Evolutionary conservation across 805 yeast species (phyloP).

Genomic region (Sungouiella thailandica): DNA sequence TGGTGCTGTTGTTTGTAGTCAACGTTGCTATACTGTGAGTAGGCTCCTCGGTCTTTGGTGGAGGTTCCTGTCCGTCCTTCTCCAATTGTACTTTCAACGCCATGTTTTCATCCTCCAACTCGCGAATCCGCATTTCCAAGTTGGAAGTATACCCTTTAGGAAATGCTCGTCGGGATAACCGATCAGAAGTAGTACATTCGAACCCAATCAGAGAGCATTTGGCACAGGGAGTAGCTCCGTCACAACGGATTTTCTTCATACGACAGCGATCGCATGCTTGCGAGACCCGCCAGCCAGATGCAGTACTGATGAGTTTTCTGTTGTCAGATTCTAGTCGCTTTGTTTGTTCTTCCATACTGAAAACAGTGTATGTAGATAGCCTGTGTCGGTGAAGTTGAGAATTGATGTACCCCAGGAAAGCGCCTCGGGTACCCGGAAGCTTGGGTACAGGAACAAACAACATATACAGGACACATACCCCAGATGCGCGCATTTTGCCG

Average conservation of each 20-base stretch:
- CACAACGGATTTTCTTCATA: constrained; percentile 71
- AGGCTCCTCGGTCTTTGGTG: constrained; percentile 28
- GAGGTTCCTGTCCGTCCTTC: constrained; percentile 16
- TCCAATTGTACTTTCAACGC: constrained; percentile 5
- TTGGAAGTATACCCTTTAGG: constrained; percentile 81
- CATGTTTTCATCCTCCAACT: constrained; percentile 48
- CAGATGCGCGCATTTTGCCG: no score
- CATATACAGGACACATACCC: no score
- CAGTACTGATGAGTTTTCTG: constrained; percentile 33
- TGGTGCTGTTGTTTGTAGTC: constrained; percentile 3
- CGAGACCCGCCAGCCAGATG: constrained; percentile 47
- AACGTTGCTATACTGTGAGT: constrained; percentile 1
- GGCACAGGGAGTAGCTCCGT: constrained; percentile 66
- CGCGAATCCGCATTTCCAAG: constrained; percentile 57
- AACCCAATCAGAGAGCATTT: constrained; percentile 63
- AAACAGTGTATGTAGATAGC: no score
- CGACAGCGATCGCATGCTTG: constrained; percentile 84
- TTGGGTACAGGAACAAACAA: no score
- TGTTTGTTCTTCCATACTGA: no score
- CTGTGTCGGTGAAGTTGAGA: no score
- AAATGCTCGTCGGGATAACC: constrained; percentile 68
- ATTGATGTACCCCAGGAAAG: no score
- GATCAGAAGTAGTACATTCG: constrained; percentile 68
- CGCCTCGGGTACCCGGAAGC: no score
- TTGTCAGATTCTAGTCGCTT: not conserved